phyloP scores from a whole-genome alignment of 2,329 filamentous ascomycete genomes.

The Colletotrichum viniferum region DNA sequence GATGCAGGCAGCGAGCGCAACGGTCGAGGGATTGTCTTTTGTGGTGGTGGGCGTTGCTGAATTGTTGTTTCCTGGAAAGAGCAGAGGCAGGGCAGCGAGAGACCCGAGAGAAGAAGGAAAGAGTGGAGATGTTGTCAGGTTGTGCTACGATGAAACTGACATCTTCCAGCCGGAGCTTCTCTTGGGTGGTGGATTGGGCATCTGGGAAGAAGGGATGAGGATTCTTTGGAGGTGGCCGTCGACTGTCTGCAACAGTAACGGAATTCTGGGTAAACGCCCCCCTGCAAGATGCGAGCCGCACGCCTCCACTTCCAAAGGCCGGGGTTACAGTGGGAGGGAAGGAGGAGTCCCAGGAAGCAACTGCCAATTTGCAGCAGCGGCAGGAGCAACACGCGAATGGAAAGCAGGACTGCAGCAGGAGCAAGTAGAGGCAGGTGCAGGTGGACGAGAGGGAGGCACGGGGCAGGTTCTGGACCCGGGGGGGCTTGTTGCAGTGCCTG shows the following conservation, averaged over 20 bases:
- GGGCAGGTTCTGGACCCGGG: not conserved
- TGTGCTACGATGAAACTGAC: constrained; percentile 22
- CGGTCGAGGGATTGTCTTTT: not conserved
- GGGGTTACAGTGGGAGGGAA: not conserved
- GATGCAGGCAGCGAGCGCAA: not conserved
- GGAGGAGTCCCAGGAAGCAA: not conserved
- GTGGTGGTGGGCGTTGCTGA: not conserved
- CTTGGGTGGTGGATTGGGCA: constrained; percentile 4
- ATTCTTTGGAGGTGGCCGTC: constrained; percentile 8
- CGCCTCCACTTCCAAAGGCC: not conserved
- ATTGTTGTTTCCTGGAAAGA: not conserved
- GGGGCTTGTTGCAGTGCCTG: not conserved
- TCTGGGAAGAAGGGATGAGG: constrained; percentile 18
- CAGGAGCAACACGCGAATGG: not conserved
- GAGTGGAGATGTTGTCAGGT: constrained; percentile 20
- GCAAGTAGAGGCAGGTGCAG: not conserved
- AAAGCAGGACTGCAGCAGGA: not conserved
- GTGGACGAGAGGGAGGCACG: not conserved
- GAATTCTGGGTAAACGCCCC: constrained; percentile 1
- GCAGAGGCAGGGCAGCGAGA: not conserved
- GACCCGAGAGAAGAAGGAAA: not conserved
- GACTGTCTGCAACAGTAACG: not conserved
- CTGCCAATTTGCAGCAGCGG: not conserved
- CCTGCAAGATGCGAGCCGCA: not conserved
- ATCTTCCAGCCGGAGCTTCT: constrained; percentile 15